Percentiles rank a stretch among this genome's conserved stretches.
Conservation (phyloP, 345 rosid genomes). For the Acer yangbiense region DNA sequence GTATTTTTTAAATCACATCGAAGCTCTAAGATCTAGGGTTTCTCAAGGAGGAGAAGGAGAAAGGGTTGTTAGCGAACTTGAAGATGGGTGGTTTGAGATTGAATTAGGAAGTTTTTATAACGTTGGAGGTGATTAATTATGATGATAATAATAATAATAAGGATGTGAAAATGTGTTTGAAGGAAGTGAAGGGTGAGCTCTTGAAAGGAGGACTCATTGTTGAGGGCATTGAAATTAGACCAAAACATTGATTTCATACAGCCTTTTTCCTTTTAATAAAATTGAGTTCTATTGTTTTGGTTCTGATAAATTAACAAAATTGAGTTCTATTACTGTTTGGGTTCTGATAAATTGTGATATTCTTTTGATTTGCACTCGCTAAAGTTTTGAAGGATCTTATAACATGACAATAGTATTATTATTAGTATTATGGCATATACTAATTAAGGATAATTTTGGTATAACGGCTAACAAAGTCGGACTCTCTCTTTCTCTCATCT, state of each 20-base stretch:
- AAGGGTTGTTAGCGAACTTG: constrained; percentile 19
- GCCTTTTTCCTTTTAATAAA: no score
- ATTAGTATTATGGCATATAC: no score
- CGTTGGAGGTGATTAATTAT: constrained; percentile 12
- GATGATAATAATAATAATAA: not conserved
- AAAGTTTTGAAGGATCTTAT: no score
- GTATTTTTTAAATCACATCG: constrained; percentile 19
- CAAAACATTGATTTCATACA: not conserved
- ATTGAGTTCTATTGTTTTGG: no score
- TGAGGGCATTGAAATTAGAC: constrained; percentile 48
- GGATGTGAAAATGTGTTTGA: constrained; percentile 35
- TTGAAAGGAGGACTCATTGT: constrained; percentile 55
- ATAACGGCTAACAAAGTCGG: no score
- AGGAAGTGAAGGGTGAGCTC: constrained; percentile 43
- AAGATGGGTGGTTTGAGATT: constrained; percentile 55
- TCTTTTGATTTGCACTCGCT: no score
- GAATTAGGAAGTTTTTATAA: constrained; percentile 50
- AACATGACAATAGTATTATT: no score
- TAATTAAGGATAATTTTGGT: no score
- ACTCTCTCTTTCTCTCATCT: no score
- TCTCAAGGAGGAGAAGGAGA: not conserved
- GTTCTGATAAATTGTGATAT: no score
- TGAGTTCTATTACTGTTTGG: no score
- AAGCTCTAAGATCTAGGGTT: constrained; percentile 14
- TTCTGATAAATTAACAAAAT: no score